These are phyloP conservation scores for Amaranthus palmeri DNA, from an alignment of 148 eudicot genomes.

Conservation along the genomic window DNA sequence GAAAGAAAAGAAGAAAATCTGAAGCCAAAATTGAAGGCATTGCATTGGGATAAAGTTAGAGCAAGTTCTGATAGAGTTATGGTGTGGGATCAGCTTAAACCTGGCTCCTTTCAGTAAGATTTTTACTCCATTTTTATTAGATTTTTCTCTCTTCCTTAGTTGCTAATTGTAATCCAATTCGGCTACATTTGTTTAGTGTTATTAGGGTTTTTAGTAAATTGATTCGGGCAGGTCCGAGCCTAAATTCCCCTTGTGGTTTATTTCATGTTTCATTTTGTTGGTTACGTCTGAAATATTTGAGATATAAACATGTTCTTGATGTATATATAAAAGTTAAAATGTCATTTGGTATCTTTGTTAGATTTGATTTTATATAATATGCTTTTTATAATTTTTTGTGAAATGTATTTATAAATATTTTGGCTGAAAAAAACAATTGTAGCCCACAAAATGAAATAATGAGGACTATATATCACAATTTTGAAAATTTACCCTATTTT, in stretches of 20 bases:
- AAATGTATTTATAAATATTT: too few species aligned
- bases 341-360: too few species aligned
- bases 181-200: background rate
- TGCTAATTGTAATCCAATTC: background rate
- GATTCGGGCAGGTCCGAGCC: too few species aligned
- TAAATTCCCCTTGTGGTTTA: too few species aligned
- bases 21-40: slow-evolving; percentile 73
- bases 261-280: background rate
- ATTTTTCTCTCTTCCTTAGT: background rate
- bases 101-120: slow-evolving; percentile 79
- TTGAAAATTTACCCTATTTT: too few species aligned
- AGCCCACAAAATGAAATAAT: too few species aligned
- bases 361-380: too few species aligned
- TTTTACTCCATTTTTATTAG: background rate
- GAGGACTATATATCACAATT: too few species aligned
- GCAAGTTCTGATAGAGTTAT: slow-evolving; percentile 69
- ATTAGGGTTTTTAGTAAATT: background rate
- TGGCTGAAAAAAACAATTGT: too few species aligned
- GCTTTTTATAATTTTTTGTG: too few species aligned
- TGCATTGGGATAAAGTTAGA: slow-evolving; percentile 91
- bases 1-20: slow-evolving; percentile 39
- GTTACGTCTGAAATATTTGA: background rate
- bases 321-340: too few species aligned
- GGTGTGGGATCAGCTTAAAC: slow-evolving; percentile 87
- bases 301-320: too few species aligned